phyloP scores from a whole-genome alignment of 2,329 filamentous ascomycete genomes.

The Talaromyces sp. region DNA sequence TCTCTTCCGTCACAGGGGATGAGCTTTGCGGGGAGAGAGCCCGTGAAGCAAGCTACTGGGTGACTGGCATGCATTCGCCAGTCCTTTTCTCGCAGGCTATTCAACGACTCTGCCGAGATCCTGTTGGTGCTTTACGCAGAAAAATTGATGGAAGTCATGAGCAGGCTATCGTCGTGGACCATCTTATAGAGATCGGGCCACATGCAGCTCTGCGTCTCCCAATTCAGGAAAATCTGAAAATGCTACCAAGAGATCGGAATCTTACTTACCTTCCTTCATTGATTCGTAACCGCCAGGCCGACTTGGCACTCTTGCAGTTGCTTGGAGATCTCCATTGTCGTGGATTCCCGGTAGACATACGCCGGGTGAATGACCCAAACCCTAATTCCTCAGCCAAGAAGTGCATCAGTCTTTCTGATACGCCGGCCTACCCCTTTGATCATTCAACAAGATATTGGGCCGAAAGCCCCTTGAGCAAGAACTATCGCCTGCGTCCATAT shows the following conservation, averaged over 20 bases:
- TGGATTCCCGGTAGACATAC: not conserved
- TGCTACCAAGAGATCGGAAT: not conserved
- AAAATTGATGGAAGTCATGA: not conserved
- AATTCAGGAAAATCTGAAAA: not conserved
- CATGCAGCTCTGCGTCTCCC: not conserved
- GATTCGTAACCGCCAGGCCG: not conserved
- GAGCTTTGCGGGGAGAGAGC: constrained; percentile 2
- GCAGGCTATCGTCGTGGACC: not conserved
- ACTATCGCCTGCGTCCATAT: not conserved
- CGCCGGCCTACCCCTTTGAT: not conserved
- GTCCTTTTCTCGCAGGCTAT: constrained; percentile 22
- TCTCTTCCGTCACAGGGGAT: constrained; percentile 25
- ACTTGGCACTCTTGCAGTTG: not conserved
- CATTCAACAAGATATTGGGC: not conserved
- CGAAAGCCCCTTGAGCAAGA: not conserved
- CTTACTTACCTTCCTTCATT: not conserved
- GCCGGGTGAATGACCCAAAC: not conserved
- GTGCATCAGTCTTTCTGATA: not conserved
- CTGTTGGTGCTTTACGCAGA: not conserved
- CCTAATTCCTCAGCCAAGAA: not conserved
- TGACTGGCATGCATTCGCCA: constrained; percentile 23
- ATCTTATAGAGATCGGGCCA: not conserved
- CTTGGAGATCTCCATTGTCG: not conserved
- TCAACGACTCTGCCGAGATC: not conserved
- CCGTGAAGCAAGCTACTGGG: constrained; percentile 24